Conservation (phyloP, 768 basidiomycete genomes). For the Trametes meyenii region DNA sequence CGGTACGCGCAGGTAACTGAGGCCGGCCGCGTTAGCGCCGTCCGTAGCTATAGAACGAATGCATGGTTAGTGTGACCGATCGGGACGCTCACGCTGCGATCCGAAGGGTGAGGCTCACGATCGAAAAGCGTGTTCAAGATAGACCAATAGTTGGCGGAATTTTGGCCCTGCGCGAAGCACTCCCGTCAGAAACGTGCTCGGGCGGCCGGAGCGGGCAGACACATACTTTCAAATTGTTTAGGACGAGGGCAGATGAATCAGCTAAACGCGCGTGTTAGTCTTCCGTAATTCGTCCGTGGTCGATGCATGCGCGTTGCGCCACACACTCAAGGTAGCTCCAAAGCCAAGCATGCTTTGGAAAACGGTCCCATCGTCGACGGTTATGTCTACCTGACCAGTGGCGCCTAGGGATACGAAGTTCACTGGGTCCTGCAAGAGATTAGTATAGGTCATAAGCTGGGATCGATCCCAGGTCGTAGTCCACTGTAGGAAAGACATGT, state of each 20-base stretch:
- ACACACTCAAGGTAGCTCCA: constrained; percentile 63
- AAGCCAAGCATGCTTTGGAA: constrained; percentile 71
- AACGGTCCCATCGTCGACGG: constrained; percentile 53
- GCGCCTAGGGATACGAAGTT: constrained; percentile 60
- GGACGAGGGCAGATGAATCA: constrained; percentile 65
- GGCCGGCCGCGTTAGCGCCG: constrained; percentile 61
- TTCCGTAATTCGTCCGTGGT: constrained; percentile 31
- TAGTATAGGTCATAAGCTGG: constrained; percentile 57
- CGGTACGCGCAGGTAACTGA: constrained; percentile 70
- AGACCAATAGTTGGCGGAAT: constrained; percentile 59
- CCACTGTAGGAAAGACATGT: constrained; percentile 24
- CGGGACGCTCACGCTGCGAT: constrained; percentile 43
- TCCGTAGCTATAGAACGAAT: constrained; percentile 47
- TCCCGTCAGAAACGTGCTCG: background rate
- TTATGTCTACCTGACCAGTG: constrained; percentile 63
- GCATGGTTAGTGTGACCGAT: background rate
- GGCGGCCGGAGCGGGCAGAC: background rate
- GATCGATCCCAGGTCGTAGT: constrained; percentile 41
- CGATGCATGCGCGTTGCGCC: constrained; percentile 2
- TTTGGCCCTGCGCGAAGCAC: constrained; percentile 45
- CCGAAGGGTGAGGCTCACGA: constrained; percentile 29
- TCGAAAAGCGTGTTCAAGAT: constrained; percentile 63
- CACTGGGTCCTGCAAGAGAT: constrained; percentile 44
- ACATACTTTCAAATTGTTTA: constrained; percentile 67
- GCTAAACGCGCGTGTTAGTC: constrained; percentile 41